Percentiles rank a stretch among this genome's conserved stretches.
Conservation (phyloP, 495 filamentous ascomycete genomes). For the Hypoxylon trugodes region DNA sequence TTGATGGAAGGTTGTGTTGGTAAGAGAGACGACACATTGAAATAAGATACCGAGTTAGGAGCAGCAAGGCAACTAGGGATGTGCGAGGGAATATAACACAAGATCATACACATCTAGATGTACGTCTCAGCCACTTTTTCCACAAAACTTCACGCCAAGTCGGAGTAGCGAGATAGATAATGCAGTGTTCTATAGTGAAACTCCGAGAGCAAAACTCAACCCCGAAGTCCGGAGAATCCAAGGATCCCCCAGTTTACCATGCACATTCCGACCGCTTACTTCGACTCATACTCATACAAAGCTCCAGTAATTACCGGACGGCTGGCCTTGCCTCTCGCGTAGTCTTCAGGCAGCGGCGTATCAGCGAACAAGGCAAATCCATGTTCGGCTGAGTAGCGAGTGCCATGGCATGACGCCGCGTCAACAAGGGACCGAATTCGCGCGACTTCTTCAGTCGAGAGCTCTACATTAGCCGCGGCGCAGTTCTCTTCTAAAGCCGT, state of each 20-base stretch:
- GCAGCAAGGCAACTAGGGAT: no score
- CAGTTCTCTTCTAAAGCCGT: slow-evolving; percentile 49
- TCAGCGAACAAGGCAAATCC: slow-evolving; percentile 21
- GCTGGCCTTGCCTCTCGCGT: background rate
- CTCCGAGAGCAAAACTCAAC: no score
- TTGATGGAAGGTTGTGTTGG: no score
- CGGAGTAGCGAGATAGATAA: no score
- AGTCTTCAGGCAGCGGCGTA: slow-evolving; percentile 19
- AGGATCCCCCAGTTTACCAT: background rate
- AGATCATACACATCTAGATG: no score
- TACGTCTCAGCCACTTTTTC: no score
- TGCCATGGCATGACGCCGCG: slow-evolving; percentile 13
- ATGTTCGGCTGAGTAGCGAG: slow-evolving; percentile 10
- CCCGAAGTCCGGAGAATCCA: no score
- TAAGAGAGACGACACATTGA: no score
- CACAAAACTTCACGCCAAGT: no score
- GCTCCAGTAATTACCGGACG: background rate
- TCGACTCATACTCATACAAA: background rate
- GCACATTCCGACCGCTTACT: background rate
- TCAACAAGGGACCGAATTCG: slow-evolving; percentile 35
- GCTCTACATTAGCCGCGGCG: slow-evolving; percentile 33
- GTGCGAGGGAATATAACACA: no score
- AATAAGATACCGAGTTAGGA: no score
- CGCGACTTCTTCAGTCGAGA: slow-evolving; percentile 42
- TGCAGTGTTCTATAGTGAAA: no score